phyloP scores from a whole-genome alignment of 2,329 filamentous ascomycete genomes.

The Pyrenophora graminea region DNA sequence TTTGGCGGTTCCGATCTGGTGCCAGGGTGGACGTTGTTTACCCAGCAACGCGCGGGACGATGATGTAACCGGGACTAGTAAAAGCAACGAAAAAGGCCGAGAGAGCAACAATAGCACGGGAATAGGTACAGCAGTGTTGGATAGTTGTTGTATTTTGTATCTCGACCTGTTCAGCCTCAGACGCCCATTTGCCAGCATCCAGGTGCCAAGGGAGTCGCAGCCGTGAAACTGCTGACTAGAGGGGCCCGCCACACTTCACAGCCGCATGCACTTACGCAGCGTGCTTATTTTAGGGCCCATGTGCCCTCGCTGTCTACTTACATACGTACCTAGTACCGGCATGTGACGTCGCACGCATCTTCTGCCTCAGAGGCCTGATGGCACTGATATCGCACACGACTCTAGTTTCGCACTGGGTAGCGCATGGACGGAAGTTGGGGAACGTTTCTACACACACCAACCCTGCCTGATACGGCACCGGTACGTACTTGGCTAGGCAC shows the following conservation, averaged over 20 bases:
- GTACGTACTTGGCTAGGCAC: too few species aligned
- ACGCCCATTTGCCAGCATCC: background rate
- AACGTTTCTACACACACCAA: too few species aligned
- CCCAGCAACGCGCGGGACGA: slow-evolving; percentile 34
- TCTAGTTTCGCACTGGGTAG: too few species aligned
- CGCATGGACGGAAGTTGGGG: too few species aligned
- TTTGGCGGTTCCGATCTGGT: slow-evolving; percentile 28
- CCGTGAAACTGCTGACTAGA: slow-evolving; percentile 1
- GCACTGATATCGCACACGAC: too few species aligned
- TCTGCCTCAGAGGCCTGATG: too few species aligned
- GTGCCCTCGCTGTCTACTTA: background rate
- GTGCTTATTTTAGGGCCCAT: slow-evolving; percentile 7
- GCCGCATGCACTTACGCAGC: slow-evolving; percentile 16
- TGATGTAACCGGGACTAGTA: slow-evolving; percentile 9
- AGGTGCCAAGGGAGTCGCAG: slow-evolving; percentile 5
- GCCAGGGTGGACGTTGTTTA: slow-evolving; percentile 34
- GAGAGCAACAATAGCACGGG: background rate
- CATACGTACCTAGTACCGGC: background rate
- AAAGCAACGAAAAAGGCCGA: slow-evolving; percentile 1
- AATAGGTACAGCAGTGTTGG: background rate
- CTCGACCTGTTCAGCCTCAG: background rate
- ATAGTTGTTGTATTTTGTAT: background rate
- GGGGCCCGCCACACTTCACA: slow-evolving; percentile 16
- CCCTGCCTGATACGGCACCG: too few species aligned
- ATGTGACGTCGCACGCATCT: background rate